Conservation (phyloP, 352 stramenopile genomes). For the Halophytophthora polymorphica region DNA sequence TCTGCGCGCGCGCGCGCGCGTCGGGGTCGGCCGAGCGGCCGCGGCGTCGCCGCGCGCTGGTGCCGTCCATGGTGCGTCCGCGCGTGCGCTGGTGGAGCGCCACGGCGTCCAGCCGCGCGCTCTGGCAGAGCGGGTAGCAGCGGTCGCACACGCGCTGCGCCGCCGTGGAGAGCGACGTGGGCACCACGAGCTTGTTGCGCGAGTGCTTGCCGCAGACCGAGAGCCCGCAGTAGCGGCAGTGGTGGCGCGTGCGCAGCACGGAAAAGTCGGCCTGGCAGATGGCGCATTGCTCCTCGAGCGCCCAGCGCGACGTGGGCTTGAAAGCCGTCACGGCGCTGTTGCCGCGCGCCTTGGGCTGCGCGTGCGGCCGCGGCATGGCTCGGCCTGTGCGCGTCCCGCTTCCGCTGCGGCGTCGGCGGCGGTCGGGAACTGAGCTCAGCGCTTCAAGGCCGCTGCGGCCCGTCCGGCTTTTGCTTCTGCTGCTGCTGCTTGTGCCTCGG, state of each 20-base stretch:
- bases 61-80: slow-evolving; percentile 1
- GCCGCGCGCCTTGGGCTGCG: slow-evolving; percentile 16
- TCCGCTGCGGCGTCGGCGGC: too few species aligned
- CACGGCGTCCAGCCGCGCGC: background rate
- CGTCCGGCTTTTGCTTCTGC: too few species aligned
- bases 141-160: slow-evolving; percentile 72
- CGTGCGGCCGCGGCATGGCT: slow-evolving; percentile 14
- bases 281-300: slow-evolving; percentile 50
- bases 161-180: slow-evolving; percentile 58
- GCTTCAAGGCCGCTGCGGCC: too few species aligned
- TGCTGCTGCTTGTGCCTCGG: too few species aligned
- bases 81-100: background rate
- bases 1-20: too few species aligned
- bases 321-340: slow-evolving; percentile 47
- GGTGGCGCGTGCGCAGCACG: slow-evolving; percentile 64
- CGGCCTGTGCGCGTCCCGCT: too few species aligned
- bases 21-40: slow-evolving; percentile 3
- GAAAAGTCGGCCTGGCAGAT: slow-evolving; percentile 61
- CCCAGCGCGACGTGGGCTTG: slow-evolving; percentile 57
- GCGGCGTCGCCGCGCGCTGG: slow-evolving; percentile 5
- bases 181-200: slow-evolving; percentile 58
- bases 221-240: slow-evolving; percentile 72
- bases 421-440: too few species aligned
- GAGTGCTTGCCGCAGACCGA: slow-evolving; percentile 80
- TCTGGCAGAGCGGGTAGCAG: slow-evolving; percentile 58